These are phyloP conservation scores for Naegleria lovaniensis DNA, from an alignment of 208 protist genomes.

Conservation along the genomic window DNA sequence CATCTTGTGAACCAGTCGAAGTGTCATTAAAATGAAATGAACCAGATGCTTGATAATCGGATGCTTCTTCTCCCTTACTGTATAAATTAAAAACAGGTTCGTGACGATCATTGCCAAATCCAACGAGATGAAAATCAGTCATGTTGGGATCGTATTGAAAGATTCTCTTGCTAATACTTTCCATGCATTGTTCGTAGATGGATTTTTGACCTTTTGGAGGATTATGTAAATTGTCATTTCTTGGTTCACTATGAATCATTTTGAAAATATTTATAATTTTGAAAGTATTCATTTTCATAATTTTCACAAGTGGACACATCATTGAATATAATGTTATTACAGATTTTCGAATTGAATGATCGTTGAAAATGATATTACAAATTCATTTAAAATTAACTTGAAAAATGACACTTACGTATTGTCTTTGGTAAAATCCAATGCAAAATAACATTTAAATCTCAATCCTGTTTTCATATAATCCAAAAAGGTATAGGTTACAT, in stretches of 20 bases:
- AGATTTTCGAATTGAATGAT: no score
- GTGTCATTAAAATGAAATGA: background rate
- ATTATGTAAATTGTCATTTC: background rate
- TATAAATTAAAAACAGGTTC: background rate
- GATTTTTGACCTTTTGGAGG: background rate
- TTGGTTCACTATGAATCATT: background rate
- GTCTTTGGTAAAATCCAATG: constrained; percentile 4
- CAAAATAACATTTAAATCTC: constrained; percentile 6
- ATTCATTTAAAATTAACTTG: background rate
- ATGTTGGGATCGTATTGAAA: background rate
- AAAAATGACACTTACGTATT: background rate
- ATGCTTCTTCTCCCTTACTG: background rate
- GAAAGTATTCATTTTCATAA: no score
- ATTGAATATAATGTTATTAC: no score
- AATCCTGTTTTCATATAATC: constrained; percentile 23
- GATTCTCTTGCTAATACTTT: background rate
- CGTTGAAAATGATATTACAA: no score
- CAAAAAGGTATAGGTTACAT: background rate
- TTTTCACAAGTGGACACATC: no score
- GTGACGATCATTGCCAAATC: background rate
- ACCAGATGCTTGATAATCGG: background rate
- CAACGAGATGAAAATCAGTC: constrained; percentile 11
- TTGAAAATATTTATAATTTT: background rate
- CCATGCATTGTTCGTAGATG: constrained; percentile 20
- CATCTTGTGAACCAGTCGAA: background rate